Base-by-base conservation (phyloP, 805 yeast genomes). In the Scheffersomyces amazonensis region DNA sequence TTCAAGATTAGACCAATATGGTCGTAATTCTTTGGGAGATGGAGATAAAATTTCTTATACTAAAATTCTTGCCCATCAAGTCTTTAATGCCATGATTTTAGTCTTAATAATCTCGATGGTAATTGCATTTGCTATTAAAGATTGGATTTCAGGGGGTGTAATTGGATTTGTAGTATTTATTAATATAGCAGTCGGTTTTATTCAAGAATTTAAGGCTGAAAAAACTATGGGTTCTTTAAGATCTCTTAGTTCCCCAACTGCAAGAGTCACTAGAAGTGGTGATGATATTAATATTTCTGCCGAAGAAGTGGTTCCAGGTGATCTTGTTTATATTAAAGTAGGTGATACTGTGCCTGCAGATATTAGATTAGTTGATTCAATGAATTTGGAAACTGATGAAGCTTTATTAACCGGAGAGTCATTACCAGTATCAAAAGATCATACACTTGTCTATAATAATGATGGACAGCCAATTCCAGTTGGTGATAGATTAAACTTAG, bases 121-220 rank as follows among this genome's bases (percentile, higher is more conserved):
- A 17, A 64, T 64, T 39, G 68, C 69, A 8, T 50, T 64, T 27
- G 67, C 66, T 15, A 61, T 64, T 36, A 54, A 50, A 35, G 69
- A 64, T 47, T 64, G 69, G 69, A 64, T 64, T 16, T 60, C 66
- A 3, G 69, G 69, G 25, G 69, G 69, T 9, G 79, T 74, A 11
- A 74, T 74, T 48, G 69, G 65, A 5, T 57, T 64, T 31, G 76
- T 74, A 29, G 66, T 74, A 4, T 52, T 64, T 4, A 56, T 74
- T 24, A 74, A 74, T 42, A 72, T 76, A 23, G 50, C 62, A 8
- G 75, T 74, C 15, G 79, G 79, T 13, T 75, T 73, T 27, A 61
- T 71, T 25, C 78, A 74, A 48, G 79, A 74, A 48, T 54, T 64
- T 15, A 66, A 71, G 34, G 79, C 79, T 9, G 79, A 74, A 46